These are phyloP conservation scores for Kokia cookei DNA, from an alignment of 441 rosid genomes.

Conservation along the genomic window DNA sequence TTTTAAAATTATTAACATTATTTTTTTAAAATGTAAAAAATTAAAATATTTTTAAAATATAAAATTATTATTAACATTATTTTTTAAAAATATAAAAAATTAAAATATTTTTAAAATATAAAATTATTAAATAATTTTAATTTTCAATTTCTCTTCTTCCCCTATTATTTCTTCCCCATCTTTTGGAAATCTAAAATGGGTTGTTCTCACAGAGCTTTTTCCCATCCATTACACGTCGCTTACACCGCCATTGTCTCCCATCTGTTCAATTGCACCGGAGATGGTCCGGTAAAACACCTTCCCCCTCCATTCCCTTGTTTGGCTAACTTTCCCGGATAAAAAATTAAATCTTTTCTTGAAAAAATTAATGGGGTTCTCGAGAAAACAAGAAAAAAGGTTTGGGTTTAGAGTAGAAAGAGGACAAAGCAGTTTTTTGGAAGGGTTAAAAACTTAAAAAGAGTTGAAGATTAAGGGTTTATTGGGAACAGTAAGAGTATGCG, in stretches of 20 bases:
- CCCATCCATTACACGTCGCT: constrained; percentile 58
- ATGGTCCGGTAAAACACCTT: constrained; percentile 51
- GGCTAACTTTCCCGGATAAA: constrained; percentile 11
- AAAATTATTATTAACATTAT: too few relatives aligned
- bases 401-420: neutral
- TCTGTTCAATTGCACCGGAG: constrained; percentile 88
- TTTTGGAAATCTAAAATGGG: too few relatives aligned
- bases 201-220: constrained; percentile 67
- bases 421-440: neutral
- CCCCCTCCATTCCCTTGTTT: constrained; percentile 45
- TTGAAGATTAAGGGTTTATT: neutral
- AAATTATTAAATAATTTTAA: too few relatives aligned
- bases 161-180: too few relatives aligned
- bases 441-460: neutral
- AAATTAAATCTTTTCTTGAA: constrained; percentile 15
- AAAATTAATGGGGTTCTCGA: neutral
- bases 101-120: too few relatives aligned
- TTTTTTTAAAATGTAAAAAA: too few relatives aligned
- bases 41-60: too few relatives aligned
- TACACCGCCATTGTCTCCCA: constrained; percentile 93
- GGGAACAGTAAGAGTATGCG: neutral
- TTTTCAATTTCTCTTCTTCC: too few relatives aligned
- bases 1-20: too few relatives aligned
- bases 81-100: too few relatives aligned
- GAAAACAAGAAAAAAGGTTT: constrained; percentile 5